Evolutionary conservation across 2,329 filamentous ascomycete genomes (phyloP).

Genomic region (Apiospora marii): DNA sequence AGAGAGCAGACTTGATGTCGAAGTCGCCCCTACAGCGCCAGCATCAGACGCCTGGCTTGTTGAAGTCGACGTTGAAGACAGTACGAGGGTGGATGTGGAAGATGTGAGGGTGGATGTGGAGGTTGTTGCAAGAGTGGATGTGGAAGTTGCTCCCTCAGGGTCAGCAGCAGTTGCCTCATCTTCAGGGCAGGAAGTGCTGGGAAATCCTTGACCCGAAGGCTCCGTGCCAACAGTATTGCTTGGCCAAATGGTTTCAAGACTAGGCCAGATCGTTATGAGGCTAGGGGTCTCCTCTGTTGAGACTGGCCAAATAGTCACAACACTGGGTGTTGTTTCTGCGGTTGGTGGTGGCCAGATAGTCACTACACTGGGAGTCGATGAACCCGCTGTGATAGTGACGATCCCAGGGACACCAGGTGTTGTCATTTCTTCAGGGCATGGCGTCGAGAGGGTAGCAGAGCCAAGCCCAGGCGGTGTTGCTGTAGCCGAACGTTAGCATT

Average conservation of each 20-base stretch:
- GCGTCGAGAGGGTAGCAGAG: slow-evolving; percentile 17
- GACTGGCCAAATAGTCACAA: neutral
- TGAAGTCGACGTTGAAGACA: slow-evolving; percentile 24
- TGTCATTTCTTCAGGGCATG: slow-evolving; percentile 15
- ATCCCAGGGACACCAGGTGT: slow-evolving; percentile 1
- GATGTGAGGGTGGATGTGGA: slow-evolving; percentile 3
- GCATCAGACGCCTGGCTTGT: neutral
- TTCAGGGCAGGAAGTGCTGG: slow-evolving; percentile 6
- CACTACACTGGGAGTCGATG: neutral
- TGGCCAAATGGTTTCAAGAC: slow-evolving; percentile 1
- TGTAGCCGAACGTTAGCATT: slow-evolving; percentile 27
- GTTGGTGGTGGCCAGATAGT: neutral
- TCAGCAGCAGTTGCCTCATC: neutral
- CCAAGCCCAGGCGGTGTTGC: slow-evolving; percentile 21
- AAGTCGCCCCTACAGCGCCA: neutral
- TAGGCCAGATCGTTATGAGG: neutral
- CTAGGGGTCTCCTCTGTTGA: neutral
- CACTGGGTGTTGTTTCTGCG: neutral
- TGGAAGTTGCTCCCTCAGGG: slow-evolving; percentile 13
- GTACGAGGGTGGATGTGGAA: slow-evolving; percentile 27
- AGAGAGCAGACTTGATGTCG: slow-evolving; percentile 30
- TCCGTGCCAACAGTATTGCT: neutral
- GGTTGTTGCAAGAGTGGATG: slow-evolving; percentile 31
- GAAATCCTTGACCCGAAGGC: neutral
- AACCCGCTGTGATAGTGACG: neutral